Evolutionary conservation across 208 protist species (phyloP).

Genomic region (Leishmania arabica): DNA sequence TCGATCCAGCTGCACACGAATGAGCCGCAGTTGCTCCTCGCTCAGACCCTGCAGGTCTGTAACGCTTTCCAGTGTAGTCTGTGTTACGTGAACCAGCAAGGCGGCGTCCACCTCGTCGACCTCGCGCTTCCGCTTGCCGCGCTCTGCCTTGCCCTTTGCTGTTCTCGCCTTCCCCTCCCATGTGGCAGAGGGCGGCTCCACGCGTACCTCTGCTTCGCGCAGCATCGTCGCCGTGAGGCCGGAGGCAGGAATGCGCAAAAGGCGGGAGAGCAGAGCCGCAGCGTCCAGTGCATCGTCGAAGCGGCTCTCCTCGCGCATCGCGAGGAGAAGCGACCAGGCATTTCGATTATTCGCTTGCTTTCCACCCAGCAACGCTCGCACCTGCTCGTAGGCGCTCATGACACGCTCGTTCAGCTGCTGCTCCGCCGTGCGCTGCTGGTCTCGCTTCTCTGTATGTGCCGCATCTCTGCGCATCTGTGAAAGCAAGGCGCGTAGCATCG

Average conservation of each 20-base stretch:
- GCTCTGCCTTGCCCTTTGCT: background rate
- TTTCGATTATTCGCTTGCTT: slow-evolving; percentile 38
- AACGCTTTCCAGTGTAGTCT: slow-evolving; percentile 16
- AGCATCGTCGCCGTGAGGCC: slow-evolving; percentile 48
- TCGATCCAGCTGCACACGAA: slow-evolving; percentile 41
- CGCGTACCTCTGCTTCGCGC: slow-evolving; percentile 11
- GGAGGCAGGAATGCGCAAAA: slow-evolving; percentile 34
- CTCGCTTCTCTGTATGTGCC: slow-evolving; percentile 37
- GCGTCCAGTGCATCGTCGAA: slow-evolving; percentile 51
- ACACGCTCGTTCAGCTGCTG: slow-evolving; percentile 68
- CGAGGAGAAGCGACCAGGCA: slow-evolving; percentile 41
- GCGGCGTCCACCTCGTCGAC: background rate
- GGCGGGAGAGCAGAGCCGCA: slow-evolving; percentile 50
- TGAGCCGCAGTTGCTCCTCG: slow-evolving; percentile 31
- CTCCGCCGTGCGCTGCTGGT: slow-evolving; percentile 48
- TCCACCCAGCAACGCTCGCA: slow-evolving; percentile 58
- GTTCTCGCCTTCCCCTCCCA: background rate
- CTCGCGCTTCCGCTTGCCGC: slow-evolving; percentile 17
- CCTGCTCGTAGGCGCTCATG: slow-evolving; percentile 69
- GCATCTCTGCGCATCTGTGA: slow-evolving; percentile 65
- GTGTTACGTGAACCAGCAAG: slow-evolving; percentile 3
- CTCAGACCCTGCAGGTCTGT: slow-evolving; percentile 20
- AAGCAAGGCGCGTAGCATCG: slow-evolving; percentile 62
- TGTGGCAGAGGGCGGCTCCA: background rate
- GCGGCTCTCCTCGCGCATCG: slow-evolving; percentile 58